A percentile compares a stretch with the other conserved stretches of the same genome.
phyloP scores from a whole-genome alignment of 495 filamentous ascomycete genomes.

The Penicillium roqueforti region DNA sequence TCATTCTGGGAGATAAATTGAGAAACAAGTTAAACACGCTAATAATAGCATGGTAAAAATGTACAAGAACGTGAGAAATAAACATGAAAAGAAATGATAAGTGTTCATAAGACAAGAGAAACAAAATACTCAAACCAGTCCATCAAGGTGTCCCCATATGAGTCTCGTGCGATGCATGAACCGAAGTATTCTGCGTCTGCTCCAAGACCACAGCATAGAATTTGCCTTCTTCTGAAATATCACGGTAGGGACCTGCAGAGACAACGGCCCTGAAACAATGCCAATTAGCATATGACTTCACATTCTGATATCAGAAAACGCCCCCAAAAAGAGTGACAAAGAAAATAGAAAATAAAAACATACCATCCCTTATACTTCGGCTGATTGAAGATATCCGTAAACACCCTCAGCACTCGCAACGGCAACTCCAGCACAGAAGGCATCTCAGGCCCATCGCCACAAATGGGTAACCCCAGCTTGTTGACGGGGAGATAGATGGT shows the following conservation, averaged over 20 bases:
- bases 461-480: constrained; percentile 42
- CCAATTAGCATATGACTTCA: constrained; percentile 5
- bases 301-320: constrained; percentile 1
- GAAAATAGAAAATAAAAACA: constrained; percentile 16
- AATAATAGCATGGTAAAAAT: background rate
- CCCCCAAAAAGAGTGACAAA: constrained; percentile 12
- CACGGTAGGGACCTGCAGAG: constrained; percentile 39
- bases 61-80: background rate
- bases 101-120: background rate
- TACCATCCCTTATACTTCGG: constrained; percentile 46
- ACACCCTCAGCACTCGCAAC: constrained; percentile 34
- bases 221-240: constrained; percentile 39
- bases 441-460: constrained; percentile 34
- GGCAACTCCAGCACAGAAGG: constrained; percentile 41
- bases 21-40: background rate
- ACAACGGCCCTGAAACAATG: constrained; percentile 31
- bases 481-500: constrained; percentile 39
- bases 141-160: constrained; percentile 12
- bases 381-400: constrained; percentile 46
- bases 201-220: constrained; percentile 45
- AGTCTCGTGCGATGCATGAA: constrained; percentile 9
- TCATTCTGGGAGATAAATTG: background rate
- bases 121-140: background rate
- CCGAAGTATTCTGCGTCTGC: constrained; percentile 14
- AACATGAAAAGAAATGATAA: background rate